These are phyloP conservation scores for Spirogloea muscicola DNA, from an alignment of 139 green algal species.

Conservation along the genomic window DNA sequence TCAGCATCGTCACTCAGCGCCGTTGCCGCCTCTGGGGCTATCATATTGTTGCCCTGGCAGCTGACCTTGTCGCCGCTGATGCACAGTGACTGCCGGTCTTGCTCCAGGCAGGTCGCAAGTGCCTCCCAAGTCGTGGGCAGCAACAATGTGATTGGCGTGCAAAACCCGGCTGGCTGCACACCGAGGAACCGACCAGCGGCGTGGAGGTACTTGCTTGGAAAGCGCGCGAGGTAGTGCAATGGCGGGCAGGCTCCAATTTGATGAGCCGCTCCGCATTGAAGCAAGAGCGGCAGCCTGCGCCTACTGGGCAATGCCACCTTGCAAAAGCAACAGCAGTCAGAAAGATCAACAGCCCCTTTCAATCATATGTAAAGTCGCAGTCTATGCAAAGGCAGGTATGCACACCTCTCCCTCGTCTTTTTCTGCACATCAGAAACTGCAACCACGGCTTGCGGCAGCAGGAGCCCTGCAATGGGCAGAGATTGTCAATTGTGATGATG, in stretches of 20 bases:
- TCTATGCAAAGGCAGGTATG: no score
- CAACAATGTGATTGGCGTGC: slow-evolving; percentile 3
- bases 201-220: slow-evolving; percentile 41
- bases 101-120: slow-evolving; percentile 11
- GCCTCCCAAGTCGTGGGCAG: background rate
- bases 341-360: no score
- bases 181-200: slow-evolving; percentile 8
- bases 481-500: no score
- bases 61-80: no score
- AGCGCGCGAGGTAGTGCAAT: slow-evolving; percentile 28
- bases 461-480: no score
- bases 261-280: slow-evolving; percentile 5
- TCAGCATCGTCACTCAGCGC: background rate
- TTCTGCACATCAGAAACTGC: no score
- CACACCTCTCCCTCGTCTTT: no score
- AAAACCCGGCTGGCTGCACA: slow-evolving; percentile 27
- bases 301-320: slow-evolving; percentile 17
- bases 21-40: no score
- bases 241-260: slow-evolving; percentile 24
- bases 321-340: no score
- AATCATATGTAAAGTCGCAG: no score
- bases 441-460: no score
- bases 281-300: slow-evolving; percentile 22
- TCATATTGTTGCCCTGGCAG: no score
- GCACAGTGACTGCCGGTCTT: background rate